A percentile compares a stretch with the other conserved stretches of the same genome.
Evolutionary conservation across 768 basidiomycete species (phyloP).

Genomic region (Hysterangium stoloniferum): DNA sequence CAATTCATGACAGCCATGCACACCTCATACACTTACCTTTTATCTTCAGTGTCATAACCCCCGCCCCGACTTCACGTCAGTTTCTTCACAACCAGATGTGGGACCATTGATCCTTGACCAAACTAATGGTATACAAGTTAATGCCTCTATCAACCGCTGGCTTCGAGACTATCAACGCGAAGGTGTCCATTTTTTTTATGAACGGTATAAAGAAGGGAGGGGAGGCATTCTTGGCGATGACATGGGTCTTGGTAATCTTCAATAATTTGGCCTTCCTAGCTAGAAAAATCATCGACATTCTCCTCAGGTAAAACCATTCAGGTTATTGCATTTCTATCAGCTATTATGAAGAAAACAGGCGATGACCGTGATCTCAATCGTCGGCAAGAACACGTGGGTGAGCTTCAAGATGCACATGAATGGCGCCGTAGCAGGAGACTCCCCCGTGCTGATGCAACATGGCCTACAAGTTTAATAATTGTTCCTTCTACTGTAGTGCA

Average conservation of each 20-base stretch:
- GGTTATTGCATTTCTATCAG: conserved; percentile 80
- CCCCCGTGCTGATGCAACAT: conserved; percentile 60
- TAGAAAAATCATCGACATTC: neutral
- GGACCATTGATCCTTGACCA: conserved; percentile 47
- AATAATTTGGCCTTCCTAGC: conserved; percentile 1
- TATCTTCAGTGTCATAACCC: conserved; percentile 33
- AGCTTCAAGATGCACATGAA: conserved; percentile 48
- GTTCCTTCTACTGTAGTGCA: conserved; percentile 76
- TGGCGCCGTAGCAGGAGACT: conserved; percentile 48
- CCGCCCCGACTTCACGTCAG: conserved; percentile 48
- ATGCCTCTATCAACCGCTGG: conserved; percentile 70
- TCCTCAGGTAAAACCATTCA: conserved; percentile 91
- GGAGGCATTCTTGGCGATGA: conserved; percentile 93
- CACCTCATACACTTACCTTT: neutral
- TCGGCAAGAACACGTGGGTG: conserved; percentile 57
- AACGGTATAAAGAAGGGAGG: conserved; percentile 52
- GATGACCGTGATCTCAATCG: conserved; percentile 55
- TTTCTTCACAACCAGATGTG: conserved; percentile 32
- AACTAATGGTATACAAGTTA: conserved; percentile 41
- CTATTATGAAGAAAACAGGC: conserved; percentile 83
- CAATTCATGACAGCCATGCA: no score
- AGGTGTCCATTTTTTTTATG: conserved; percentile 76
- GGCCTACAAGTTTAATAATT: conserved; percentile 84
- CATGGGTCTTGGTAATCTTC: conserved; percentile 66
- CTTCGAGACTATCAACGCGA: conserved; percentile 89